A percentile compares a stretch with the other conserved stretches of the same genome.
These are phyloP conservation scores for Claviceps maximensis DNA, from an alignment of 2,329 filamentous ascomycete species.

Conservation along the genomic window DNA sequence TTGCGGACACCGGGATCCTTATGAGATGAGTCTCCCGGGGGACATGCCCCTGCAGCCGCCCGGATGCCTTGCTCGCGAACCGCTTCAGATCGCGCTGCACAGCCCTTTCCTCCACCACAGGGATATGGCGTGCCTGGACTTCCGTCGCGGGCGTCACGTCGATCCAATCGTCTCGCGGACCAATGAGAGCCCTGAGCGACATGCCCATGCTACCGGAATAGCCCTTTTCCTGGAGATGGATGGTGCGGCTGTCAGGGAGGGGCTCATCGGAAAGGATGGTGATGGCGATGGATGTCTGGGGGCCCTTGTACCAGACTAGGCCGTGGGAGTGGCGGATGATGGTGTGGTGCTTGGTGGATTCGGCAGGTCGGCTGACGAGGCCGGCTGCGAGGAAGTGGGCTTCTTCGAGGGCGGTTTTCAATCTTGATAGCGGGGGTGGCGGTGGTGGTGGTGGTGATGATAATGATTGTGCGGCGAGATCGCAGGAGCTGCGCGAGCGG, in stretches of 20 bases:
- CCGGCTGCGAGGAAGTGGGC: slow-evolving; percentile 53
- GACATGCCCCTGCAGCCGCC: slow-evolving; percentile 31
- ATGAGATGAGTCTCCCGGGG: slow-evolving; percentile 51
- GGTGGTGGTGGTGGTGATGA: neutral
- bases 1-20: slow-evolving; percentile 47
- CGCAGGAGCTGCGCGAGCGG: slow-evolving; percentile 21
- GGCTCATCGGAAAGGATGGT: slow-evolving; percentile 48
- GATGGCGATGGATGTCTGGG: slow-evolving; percentile 48
- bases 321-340: slow-evolving; percentile 53
- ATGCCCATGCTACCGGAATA: slow-evolving; percentile 58
- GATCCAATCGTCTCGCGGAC: slow-evolving; percentile 47
- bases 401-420: slow-evolving; percentile 40
- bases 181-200: slow-evolving; percentile 48
- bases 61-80: slow-evolving; percentile 44
- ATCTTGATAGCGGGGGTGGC: slow-evolving; percentile 16
- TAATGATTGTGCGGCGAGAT: slow-evolving; percentile 4
- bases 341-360: slow-evolving; percentile 52
- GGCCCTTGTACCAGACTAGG: slow-evolving; percentile 53
- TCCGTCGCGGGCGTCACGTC: slow-evolving; percentile 49
- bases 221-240: slow-evolving; percentile 58
- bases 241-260: slow-evolving; percentile 41
- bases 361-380: slow-evolving; percentile 47
- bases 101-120: slow-evolving; percentile 45
- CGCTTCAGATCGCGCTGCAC: slow-evolving; percentile 55
- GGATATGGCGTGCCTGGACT: slow-evolving; percentile 33